A percentile compares a stretch with the other conserved stretches of the same genome.
Conservation (phyloP, 2,329 filamentous ascomycete species). For the Aspergillus tanneri region DNA sequence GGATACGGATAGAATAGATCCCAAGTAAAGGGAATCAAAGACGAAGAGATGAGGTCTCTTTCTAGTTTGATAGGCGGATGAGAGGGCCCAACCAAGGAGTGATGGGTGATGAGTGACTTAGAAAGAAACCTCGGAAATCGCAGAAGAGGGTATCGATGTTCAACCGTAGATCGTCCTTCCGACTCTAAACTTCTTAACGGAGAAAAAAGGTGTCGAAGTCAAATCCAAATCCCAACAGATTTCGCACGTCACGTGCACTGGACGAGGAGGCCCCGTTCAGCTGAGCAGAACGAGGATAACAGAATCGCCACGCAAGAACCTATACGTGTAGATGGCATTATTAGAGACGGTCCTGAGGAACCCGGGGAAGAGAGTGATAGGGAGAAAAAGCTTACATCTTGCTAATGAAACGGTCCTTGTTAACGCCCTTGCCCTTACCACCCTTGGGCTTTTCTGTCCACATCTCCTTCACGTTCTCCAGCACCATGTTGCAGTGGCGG, state of each 20-base stretch:
- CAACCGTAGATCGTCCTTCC: conserved; percentile 19
- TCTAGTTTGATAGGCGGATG: neutral
- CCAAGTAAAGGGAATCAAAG: conserved; percentile 1
- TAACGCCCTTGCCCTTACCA: conserved; percentile 88
- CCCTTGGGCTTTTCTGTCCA: conserved; percentile 93
- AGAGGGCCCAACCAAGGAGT: neutral
- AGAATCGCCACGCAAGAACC: conserved; percentile 82
- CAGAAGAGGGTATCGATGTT: conserved; percentile 32
- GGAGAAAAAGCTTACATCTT: conserved; percentile 68
- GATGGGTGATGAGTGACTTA: neutral
- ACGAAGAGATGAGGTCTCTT: neutral
- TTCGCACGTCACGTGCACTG: conserved; percentile 13
- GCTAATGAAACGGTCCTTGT: conserved; percentile 97
- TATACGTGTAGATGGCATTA: conserved; percentile 33
- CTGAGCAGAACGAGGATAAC: conserved; percentile 84
- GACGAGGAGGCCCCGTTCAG: conserved; percentile 44
- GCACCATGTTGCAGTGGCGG: conserved; percentile 97
- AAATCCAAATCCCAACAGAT: conserved; percentile 5
- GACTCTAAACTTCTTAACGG: conserved; percentile 3
- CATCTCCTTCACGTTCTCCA: conserved; percentile 98
- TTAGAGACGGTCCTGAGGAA: neutral
- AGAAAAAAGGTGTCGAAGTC: neutral
- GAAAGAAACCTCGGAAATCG: conserved; percentile 3
- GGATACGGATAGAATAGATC: conserved; percentile 1
- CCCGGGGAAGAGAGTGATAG: neutral